Conservation (phyloP, 805 yeast genomes). For the Barnettozyma californica region DNA sequence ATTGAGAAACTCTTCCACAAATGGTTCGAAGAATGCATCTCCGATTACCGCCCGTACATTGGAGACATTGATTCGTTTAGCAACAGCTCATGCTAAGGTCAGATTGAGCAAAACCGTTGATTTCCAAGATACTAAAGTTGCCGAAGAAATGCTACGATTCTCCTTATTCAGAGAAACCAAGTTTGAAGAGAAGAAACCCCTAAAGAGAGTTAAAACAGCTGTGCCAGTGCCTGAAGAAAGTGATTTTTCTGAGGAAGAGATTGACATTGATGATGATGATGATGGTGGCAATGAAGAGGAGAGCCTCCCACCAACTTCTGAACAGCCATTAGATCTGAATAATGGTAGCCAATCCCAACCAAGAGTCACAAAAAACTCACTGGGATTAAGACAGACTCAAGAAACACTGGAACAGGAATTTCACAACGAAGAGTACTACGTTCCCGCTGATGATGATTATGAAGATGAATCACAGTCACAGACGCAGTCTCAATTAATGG, state of each 20-base stretch:
- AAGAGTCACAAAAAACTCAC: conserved; percentile 2
- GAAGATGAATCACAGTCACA: conserved; percentile 13
- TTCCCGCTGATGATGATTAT: conserved; percentile 12
- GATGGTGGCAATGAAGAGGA: conserved; percentile 26
- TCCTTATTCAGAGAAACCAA: conserved; percentile 74
- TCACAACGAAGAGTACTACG: conserved; percentile 17
- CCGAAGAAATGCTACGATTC: conserved; percentile 77
- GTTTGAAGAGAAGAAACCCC: conserved; percentile 27
- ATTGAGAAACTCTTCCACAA: conserved; percentile 68
- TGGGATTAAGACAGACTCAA: conserved; percentile 6
- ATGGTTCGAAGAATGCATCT: conserved; percentile 64
- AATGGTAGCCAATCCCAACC: neutral
- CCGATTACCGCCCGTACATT: conserved; percentile 98
- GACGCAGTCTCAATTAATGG: neutral
- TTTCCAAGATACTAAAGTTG: conserved; percentile 74
- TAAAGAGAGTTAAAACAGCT: conserved; percentile 24
- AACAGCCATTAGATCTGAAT: neutral
- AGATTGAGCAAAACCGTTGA: conserved; percentile 74
- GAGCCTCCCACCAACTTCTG: conserved; percentile 10
- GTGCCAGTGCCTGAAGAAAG: conserved; percentile 14
- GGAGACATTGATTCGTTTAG: conserved; percentile 88
- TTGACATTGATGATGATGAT: conserved; percentile 20
- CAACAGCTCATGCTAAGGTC: conserved; percentile 97
- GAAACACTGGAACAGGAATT: conserved; percentile 6
- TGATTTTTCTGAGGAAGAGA: neutral